Base-by-base conservation (phyloP, 768 basidiomycete genomes). In the Brasilioporus rufonigricans region DNA sequence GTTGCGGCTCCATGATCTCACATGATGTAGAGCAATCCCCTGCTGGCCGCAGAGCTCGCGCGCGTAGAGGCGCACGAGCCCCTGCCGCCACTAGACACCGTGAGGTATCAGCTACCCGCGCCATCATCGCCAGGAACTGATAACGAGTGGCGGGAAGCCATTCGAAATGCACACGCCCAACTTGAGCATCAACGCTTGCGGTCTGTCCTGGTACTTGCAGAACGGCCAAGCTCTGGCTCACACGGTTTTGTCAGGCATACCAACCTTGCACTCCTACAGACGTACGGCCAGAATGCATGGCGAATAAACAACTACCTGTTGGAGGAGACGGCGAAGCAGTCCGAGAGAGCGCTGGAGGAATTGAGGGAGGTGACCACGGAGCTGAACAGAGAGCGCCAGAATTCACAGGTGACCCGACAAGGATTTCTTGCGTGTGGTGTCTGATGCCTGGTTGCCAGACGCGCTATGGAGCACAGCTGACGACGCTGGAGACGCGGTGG, bases 211-310 rank as follows among this genome's bases (percentile, higher is more conserved):
- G 24, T 31, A 8, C 3, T n/a, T n/a, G 33, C 23, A 9, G 47
- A 27, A 35, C 16, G 46, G 11, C 8, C 29, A 36, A 18, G 29
- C 29, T 7, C 24, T 18, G 33, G 39, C 48, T 65, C 6, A 61
- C 50, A 35, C 52, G 24, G 38, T 43, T 48, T 50, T 55, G 61
- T 9, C 26, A 96, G 95, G 59, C 85, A 89, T 61, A 87, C 85
- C 21, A 98, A 97, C 74, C 73, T 92, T 48, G 81, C 86, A 4
- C 75, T 98, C 29, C 73, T 95, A 32, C 86, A 93, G 67, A 86
- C 84, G 32, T 94, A 96, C 65, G 96, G 91, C 4, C 74, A 87
- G 18, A 98, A 98, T 75, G 88, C 90, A 13, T 96, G 91, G 89
- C 83, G 89, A 57, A 85, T 94, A 71, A 86, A 91, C 66, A 98